Percentiles rank a stretch among this genome's conserved stretches.
These are phyloP conservation scores for Skeletonema marinoi DNA, from an alignment of 108 stramenopile genomes.

Conservation along the genomic window DNA sequence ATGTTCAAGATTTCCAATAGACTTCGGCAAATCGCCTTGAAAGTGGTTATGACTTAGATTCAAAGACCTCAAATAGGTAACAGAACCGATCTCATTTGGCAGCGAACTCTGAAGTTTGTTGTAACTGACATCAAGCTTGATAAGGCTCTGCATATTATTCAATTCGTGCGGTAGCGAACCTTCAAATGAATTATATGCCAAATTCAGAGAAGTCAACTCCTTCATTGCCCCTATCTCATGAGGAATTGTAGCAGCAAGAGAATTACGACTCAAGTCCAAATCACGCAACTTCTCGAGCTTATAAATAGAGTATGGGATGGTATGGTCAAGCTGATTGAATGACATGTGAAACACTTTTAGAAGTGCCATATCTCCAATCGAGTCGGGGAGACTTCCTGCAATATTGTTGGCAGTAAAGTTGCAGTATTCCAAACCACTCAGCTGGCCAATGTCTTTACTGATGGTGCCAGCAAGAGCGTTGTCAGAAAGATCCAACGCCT, in stretches of 20 bases:
- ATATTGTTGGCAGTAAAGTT: slow-evolving; percentile 44
- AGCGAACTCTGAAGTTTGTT: slow-evolving; percentile 47
- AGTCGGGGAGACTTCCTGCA: slow-evolving; percentile 25
- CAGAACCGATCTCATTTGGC: slow-evolving; percentile 31
- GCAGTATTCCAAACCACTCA: slow-evolving; percentile 15
- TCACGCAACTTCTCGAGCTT: slow-evolving; percentile 15
- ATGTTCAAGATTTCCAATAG: slow-evolving; percentile 54
- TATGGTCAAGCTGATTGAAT: slow-evolving; percentile 22
- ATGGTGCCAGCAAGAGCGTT: slow-evolving; percentile 45
- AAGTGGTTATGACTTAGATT: slow-evolving; percentile 54
- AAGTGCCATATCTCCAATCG: slow-evolving; percentile 26
- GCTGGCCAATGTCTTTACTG: slow-evolving; percentile 12
- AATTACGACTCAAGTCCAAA: slow-evolving; percentile 50
- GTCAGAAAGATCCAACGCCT: slow-evolving; percentile 36
- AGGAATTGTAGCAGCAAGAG: slow-evolving; percentile 54
- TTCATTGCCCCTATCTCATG: slow-evolving; percentile 51
- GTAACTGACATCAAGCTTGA: slow-evolving; percentile 33
- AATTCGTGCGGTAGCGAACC: slow-evolving; percentile 42
- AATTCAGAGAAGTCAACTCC: slow-evolving; percentile 34
- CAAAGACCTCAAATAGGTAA: slow-evolving; percentile 39
- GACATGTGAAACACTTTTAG: slow-evolving; percentile 30
- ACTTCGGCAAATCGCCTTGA: slow-evolving; percentile 39
- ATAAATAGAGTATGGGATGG: slow-evolving; percentile 33
- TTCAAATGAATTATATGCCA: slow-evolving; percentile 33
- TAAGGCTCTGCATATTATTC: slow-evolving; percentile 15